Conservation (phyloP, 2,329 filamentous ascomycete genomes). For the Dactylellina cionopaga region DNA sequence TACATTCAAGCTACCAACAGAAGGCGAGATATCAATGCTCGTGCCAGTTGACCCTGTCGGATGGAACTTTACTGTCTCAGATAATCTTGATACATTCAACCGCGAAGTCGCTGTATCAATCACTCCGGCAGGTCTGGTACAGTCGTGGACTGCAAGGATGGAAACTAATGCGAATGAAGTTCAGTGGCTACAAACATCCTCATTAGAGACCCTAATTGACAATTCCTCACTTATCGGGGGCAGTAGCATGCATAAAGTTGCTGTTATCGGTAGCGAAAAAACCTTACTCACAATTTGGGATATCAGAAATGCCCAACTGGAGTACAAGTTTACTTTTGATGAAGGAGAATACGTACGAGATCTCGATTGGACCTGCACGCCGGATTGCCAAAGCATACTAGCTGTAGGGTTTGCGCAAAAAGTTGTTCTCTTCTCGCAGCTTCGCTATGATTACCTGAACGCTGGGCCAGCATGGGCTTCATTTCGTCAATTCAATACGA, state of each 20-base stretch:
- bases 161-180: slow-evolving; percentile 64
- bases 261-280: slow-evolving; percentile 77
- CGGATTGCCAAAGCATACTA: slow-evolving; percentile 85
- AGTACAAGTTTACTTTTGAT: slow-evolving; percentile 74
- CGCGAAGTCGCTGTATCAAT: slow-evolving; percentile 88
- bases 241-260: slow-evolving; percentile 86
- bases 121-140: slow-evolving; percentile 76
- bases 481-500: slow-evolving; percentile 82
- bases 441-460: slow-evolving; percentile 91
- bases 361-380: slow-evolving; percentile 92
- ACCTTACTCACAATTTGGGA: slow-evolving; percentile 91
- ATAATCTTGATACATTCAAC: slow-evolving; percentile 85
- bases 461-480: slow-evolving; percentile 88
- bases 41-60: slow-evolving; percentile 89
- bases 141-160: slow-evolving; percentile 85
- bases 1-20: slow-evolving; percentile 60
- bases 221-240: slow-evolving; percentile 82
- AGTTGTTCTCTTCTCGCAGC: slow-evolving; percentile 82
- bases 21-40: slow-evolving; percentile 60
- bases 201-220: slow-evolving; percentile 78
- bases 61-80: slow-evolving; percentile 74
- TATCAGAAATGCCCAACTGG: slow-evolving; percentile 79
- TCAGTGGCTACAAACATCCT: slow-evolving; percentile 86
- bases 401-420: slow-evolving; percentile 92
- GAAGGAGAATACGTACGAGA: slow-evolving; percentile 80